Conservation (phyloP, 2,329 filamentous ascomycete species). For the Diaporthe sp. region DNA sequence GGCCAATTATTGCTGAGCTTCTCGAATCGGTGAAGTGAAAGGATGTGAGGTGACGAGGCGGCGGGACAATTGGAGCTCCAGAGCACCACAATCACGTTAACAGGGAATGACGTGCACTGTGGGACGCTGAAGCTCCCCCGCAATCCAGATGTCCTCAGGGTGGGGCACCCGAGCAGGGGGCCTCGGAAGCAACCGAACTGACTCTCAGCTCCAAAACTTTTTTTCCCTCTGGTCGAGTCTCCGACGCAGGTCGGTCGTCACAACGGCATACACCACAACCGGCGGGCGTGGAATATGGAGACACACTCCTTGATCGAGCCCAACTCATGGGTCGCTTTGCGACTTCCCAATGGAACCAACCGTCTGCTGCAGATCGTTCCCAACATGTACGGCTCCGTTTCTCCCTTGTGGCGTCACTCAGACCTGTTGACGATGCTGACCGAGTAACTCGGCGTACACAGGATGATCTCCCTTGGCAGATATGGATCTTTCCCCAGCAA, state of each 20-base stretch:
- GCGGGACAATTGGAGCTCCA: not conserved
- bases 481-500: slow-evolving; percentile 93
- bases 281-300: slow-evolving; percentile 28
- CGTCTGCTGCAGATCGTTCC: slow-evolving; percentile 68
- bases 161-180: not conserved
- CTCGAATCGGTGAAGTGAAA: not conserved
- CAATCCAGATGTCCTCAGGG: not conserved
- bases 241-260: too few relatives aligned
- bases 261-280: not conserved
- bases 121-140: slow-evolving; percentile 20
- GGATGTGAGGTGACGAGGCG: not conserved
- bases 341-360: slow-evolving; percentile 67
- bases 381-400: slow-evolving; percentile 62
- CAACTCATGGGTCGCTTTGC: slow-evolving; percentile 69
- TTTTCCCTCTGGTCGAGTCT: not conserved
- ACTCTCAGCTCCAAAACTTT: slow-evolving; percentile 27
- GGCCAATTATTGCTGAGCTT: not conserved
- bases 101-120: not conserved
- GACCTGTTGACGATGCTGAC: slow-evolving; percentile 33
- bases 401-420: not conserved
- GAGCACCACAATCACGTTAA: not conserved
- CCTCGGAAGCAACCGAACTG: slow-evolving; percentile 25
- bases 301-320: slow-evolving; percentile 63
- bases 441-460: slow-evolving; percentile 48
- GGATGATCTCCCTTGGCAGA: slow-evolving; percentile 89